A percentile compares a stretch with the other conserved stretches of the same genome.
Evolutionary conservation across 352 stramenopile species (phyloP).

Genomic region (Pythium scleroteichum): DNA sequence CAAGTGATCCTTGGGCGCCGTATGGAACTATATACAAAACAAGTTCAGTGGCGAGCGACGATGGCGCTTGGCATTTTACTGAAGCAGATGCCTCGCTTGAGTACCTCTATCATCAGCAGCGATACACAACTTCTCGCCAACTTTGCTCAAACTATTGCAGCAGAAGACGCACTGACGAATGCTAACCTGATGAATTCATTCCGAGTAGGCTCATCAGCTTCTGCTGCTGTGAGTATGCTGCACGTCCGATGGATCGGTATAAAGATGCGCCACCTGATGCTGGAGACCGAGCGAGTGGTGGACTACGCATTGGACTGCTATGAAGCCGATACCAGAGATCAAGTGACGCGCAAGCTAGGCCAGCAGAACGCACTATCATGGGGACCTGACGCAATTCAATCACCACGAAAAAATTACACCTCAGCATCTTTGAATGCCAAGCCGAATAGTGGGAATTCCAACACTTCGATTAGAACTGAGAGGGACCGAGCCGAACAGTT

Average conservation of each 20-base stretch:
- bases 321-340: conserved; percentile 53
- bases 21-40: conserved; percentile 74
- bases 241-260: conserved; percentile 70
- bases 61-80: conserved; percentile 73
- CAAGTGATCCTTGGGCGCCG: conserved; percentile 56
- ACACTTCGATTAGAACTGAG: conserved; percentile 8
- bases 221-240: conserved; percentile 30
- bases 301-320: conserved; percentile 69
- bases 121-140: conserved; percentile 72
- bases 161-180: conserved; percentile 51
- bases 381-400: conserved; percentile 83
- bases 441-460: background rate
- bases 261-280: conserved; percentile 68
- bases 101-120: conserved; percentile 35
- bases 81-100: conserved; percentile 65
- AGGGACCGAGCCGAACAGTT: conserved; percentile 12
- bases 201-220: conserved; percentile 5
- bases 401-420: conserved; percentile 43
- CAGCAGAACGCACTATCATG: conserved; percentile 81
- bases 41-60: conserved; percentile 77
- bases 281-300: conserved; percentile 72
- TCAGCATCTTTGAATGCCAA: conserved; percentile 26
- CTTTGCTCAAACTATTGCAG: conserved; percentile 50
- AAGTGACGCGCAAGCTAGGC: conserved; percentile 70
- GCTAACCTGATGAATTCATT: conserved; percentile 17